A percentile compares a stretch with the other conserved stretches of the same genome.
Conservation (phyloP, 768 basidiomycete species). For the Mycena alexandri region DNA sequence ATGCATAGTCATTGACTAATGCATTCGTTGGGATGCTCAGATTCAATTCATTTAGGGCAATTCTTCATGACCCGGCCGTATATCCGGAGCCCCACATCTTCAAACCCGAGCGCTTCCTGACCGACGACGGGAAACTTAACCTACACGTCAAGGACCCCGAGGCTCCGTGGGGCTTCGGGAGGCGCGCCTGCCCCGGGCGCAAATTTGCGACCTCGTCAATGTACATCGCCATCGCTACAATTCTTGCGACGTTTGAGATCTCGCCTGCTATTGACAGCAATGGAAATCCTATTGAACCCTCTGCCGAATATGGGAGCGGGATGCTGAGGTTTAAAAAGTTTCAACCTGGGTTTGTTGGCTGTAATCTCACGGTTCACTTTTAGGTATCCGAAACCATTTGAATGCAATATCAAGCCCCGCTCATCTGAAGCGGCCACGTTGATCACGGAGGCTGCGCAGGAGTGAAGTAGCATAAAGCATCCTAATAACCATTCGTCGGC, state of each 20-base stretch:
- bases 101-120: constrained; percentile 51
- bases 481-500: no score
- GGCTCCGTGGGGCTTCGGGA: constrained; percentile 41
- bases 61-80: constrained; percentile 45
- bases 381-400: constrained; percentile 32
- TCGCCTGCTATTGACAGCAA: constrained; percentile 16
- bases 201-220: constrained; percentile 45
- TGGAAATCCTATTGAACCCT: constrained; percentile 25
- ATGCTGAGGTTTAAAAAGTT: constrained; percentile 21
- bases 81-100: constrained; percentile 50
- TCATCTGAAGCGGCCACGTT: no score
- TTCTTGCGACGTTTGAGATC: constrained; percentile 47
- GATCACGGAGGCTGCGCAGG: no score
- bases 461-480: no score
- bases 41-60: constrained; percentile 42
- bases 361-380: background rate
- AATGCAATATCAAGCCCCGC: constrained; percentile 22
- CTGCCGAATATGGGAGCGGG: constrained; percentile 30
- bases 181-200: constrained; percentile 26
- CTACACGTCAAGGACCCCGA: constrained; percentile 39
- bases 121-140: constrained; percentile 38
- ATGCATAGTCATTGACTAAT: background rate
- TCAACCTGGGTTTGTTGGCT: background rate
- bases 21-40: background rate
- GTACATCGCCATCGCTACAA: constrained; percentile 43